A percentile compares a stretch with the other conserved stretches of the same genome.
phyloP scores from a whole-genome alignment of 352 stramenopile genomes.

The Pythium volutum region DNA sequence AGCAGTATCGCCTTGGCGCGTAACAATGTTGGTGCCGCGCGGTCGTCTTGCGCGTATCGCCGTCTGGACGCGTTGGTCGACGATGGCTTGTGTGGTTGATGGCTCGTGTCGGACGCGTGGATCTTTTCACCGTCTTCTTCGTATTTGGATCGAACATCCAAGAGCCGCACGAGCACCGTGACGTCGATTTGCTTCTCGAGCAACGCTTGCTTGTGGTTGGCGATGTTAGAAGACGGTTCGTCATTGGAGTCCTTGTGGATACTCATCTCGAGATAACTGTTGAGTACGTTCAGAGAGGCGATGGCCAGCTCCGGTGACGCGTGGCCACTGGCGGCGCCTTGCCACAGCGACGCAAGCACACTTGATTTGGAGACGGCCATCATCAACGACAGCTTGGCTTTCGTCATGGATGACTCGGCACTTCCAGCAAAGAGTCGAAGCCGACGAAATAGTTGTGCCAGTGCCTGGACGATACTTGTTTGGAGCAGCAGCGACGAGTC shows the following conservation, averaged over 20 bases:
- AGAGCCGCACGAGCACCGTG: constrained; percentile 28
- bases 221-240: constrained; percentile 27
- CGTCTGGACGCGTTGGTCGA: neutral
- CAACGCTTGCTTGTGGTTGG: constrained; percentile 31
- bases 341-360: constrained; percentile 42
- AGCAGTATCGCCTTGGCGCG: constrained; percentile 68
- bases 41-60: constrained; percentile 14
- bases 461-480: constrained; percentile 40
- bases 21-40: constrained; percentile 25
- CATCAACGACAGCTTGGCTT: constrained; percentile 33
- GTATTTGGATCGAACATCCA: constrained; percentile 10
- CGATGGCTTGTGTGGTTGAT: neutral
- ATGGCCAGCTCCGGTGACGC: constrained; percentile 31
- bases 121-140: constrained; percentile 2
- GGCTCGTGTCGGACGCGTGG: neutral
- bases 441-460: constrained; percentile 55
- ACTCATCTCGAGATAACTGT: constrained; percentile 54
- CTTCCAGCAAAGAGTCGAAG: constrained; percentile 25
- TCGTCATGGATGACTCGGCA: constrained; percentile 9
- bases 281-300: constrained; percentile 65
- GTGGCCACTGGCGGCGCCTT: constrained; percentile 26
- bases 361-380: constrained; percentile 36
- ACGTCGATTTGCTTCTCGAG: constrained; percentile 38
- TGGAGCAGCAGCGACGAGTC: constrained; percentile 29
- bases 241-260: constrained; percentile 20